phyloP scores from a whole-genome alignment of 1,139 yeast genomes.

The Pichia sp. region DNA sequence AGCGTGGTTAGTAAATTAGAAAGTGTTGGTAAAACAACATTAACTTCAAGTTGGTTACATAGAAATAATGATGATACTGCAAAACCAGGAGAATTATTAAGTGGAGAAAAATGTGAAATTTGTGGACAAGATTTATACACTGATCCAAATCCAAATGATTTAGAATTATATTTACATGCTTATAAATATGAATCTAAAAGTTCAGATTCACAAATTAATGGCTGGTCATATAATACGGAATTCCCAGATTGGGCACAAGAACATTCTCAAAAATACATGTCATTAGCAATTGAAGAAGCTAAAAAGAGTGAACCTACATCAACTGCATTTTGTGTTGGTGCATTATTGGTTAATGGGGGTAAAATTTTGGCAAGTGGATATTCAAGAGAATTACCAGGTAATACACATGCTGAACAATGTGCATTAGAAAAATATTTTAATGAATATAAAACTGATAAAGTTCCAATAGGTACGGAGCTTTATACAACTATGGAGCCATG shows the following conservation, averaged over 20 bases:
- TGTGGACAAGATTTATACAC: constrained; percentile 74
- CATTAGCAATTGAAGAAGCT: constrained; percentile 70
- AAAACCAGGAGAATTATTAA: constrained; percentile 29
- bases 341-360: constrained; percentile 60
- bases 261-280: constrained; percentile 48
- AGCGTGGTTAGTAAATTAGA: constrained; percentile 43
- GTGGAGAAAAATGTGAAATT: constrained; percentile 60
- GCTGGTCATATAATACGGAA: constrained; percentile 74
- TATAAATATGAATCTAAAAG: constrained; percentile 59
- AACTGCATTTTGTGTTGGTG: constrained; percentile 93
- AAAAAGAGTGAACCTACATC: constrained; percentile 73
- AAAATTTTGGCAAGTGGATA: constrained; percentile 70
- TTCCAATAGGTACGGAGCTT: constrained; percentile 75
- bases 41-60: constrained; percentile 65
- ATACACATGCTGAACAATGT: constrained; percentile 97
- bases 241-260: constrained; percentile 84
- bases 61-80: constrained; percentile 28
- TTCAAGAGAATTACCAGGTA: constrained; percentile 88
- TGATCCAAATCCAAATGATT: constrained; percentile 83
- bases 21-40: constrained; percentile 59
- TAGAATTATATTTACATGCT: constrained; percentile 89
- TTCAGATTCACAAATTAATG: constrained; percentile 23
- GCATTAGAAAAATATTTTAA: constrained; percentile 71
- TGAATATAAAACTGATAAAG: constrained; percentile 31
- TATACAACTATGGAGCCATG: constrained; percentile 99